Conservation (phyloP, 495 filamentous ascomycete species). For the Trypethelium eluteriae region DNA sequence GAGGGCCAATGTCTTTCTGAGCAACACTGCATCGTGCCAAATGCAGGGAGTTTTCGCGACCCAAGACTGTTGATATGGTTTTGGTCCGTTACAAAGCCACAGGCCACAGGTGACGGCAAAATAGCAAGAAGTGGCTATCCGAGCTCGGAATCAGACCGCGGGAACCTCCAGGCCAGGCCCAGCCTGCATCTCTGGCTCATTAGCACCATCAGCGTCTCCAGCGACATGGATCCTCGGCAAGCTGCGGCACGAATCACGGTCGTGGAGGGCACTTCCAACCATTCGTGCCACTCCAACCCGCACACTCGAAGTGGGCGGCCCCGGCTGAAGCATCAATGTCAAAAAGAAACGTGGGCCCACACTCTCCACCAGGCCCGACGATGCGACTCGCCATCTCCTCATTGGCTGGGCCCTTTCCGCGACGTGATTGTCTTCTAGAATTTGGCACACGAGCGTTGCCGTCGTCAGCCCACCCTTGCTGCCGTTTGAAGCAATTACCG, state of each 20-base stretch:
- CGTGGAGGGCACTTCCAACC: neutral
- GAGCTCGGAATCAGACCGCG: neutral
- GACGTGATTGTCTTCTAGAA: neutral
- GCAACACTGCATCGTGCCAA: neutral
- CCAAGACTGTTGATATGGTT: neutral
- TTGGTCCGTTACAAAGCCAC: too few relatives aligned
- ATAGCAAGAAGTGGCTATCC: too few relatives aligned
- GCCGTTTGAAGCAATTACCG: constrained; percentile 3
- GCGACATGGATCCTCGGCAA: neutral
- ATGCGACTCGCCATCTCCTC: neutral
- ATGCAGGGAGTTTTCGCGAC: neutral
- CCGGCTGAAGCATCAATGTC: neutral
- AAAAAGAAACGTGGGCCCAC: constrained; percentile 1
- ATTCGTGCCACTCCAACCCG: neutral
- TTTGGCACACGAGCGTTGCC: constrained; percentile 3
- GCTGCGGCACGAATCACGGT: constrained; percentile 4
- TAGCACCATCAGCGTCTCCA: neutral
- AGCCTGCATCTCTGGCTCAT: neutral
- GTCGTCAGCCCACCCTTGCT: constrained; percentile 2
- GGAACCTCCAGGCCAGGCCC: neutral
- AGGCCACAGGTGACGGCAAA: too few relatives aligned
- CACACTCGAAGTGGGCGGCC: neutral
- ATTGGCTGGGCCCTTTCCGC: neutral
- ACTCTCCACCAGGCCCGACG: neutral
- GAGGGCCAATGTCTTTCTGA: neutral